These are phyloP conservation scores for Cymbidium sinense DNA, from an alignment of 106 monocot genomes.

Conservation along the genomic window DNA sequence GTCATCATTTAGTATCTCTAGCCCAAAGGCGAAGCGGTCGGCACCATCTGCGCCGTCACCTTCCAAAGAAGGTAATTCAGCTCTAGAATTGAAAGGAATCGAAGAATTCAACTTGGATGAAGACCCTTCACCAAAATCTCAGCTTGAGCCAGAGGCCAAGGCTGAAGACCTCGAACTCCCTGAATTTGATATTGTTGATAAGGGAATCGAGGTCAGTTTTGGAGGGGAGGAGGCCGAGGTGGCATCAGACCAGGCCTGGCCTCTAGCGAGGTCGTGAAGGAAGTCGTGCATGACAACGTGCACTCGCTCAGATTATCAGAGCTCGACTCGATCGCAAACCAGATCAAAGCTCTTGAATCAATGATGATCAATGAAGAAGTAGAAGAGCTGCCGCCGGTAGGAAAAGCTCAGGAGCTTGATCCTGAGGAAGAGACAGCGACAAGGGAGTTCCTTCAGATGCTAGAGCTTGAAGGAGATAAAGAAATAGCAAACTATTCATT, in stretches of 20 bases:
- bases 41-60: neutral
- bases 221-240: constrained; percentile 3
- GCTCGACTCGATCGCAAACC: constrained; percentile 69
- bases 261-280: too few species aligned
- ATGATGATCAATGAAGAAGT: constrained; percentile 30
- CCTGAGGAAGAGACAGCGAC: constrained; percentile 71
- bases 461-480: constrained; percentile 39
- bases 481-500: neutral
- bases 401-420: constrained; percentile 24
- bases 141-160: constrained; percentile 16
- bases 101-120: constrained; percentile 85
- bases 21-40: constrained; percentile 33
- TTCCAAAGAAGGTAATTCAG: neutral
- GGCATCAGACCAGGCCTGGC: constrained; percentile 10
- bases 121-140: constrained; percentile 16
- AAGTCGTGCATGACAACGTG: constrained; percentile 30
- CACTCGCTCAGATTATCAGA: constrained; percentile 48
- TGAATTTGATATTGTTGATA: constrained; percentile 79
- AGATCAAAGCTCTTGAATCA: constrained; percentile 74
- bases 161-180: constrained; percentile 54
- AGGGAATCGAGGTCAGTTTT: constrained; percentile 49
- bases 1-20: constrained; percentile 70
- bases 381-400: constrained; percentile 7
- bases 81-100: constrained; percentile 46
- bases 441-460: constrained; percentile 78